Evolutionary conservation across 2,329 filamentous ascomycete species (phyloP).

Genomic region (Acephala macrosclerotiorum): DNA sequence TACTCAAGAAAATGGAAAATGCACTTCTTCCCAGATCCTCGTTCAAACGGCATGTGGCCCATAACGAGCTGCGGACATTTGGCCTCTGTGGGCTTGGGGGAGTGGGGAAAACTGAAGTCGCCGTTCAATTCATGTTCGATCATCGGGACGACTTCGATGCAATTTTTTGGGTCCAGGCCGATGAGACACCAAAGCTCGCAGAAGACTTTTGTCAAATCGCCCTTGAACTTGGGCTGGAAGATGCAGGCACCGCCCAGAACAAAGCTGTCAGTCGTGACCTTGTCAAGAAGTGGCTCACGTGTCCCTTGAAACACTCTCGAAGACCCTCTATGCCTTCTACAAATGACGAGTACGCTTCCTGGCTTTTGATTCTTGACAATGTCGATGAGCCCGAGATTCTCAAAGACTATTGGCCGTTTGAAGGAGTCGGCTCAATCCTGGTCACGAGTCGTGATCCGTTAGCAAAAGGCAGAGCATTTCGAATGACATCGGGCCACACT

Average conservation of each 20-base stretch:
- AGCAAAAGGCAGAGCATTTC: slow-evolving; percentile 3
- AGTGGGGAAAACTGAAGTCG: slow-evolving; percentile 40
- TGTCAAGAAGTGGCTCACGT: slow-evolving; percentile 20
- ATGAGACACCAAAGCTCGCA: slow-evolving; percentile 23
- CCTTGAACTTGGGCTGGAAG: slow-evolving; percentile 11
- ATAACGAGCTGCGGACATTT: slow-evolving; percentile 1
- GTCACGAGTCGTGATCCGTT: slow-evolving; percentile 30
- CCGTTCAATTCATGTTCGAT: slow-evolving; percentile 34
- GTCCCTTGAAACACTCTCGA: slow-evolving; percentile 3
- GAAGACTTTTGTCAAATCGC: slow-evolving; percentile 16
- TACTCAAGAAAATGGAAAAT: neutral
- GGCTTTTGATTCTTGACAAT: slow-evolving; percentile 40
- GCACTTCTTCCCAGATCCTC: neutral
- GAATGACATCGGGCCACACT: neutral
- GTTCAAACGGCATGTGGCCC: neutral
- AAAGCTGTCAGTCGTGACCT: slow-evolving; percentile 14
- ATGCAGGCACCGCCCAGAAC: neutral
- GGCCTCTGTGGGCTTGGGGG: slow-evolving; percentile 37
- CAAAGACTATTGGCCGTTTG: slow-evolving; percentile 30
- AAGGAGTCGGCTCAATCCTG: slow-evolving; percentile 28
- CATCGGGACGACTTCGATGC: slow-evolving; percentile 31
- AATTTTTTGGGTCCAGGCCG: slow-evolving; percentile 38
- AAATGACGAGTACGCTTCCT: slow-evolving; percentile 9
- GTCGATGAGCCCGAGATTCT: slow-evolving; percentile 34
- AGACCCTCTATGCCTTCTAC: slow-evolving; percentile 13